Evolutionary conservation across 169 alveolate genomes (phyloP).

Genomic region (Babesia bigemina): DNA sequence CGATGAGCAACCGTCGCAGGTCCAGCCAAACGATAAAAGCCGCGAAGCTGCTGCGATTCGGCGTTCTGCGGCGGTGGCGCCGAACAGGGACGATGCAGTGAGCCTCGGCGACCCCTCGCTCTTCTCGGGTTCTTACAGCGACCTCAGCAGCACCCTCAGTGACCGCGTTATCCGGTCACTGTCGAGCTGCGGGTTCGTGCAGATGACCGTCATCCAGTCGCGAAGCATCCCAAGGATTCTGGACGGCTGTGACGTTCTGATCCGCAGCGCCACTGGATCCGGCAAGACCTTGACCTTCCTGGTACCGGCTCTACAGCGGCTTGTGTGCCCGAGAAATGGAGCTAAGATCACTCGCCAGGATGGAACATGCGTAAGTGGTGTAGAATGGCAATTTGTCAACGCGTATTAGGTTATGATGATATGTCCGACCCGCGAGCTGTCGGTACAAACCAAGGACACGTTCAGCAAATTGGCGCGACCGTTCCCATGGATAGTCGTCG

Average conservation of each 20-base stretch:
- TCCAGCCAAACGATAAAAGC: not conserved
- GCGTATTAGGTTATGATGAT: conserved; percentile 65
- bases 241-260: conserved; percentile 94
- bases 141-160: conserved; percentile 18
- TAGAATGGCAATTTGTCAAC: not conserved
- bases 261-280: conserved; percentile 97
- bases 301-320: conserved; percentile 95
- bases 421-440: conserved; percentile 84
- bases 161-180: conserved; percentile 56
- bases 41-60: not conserved
- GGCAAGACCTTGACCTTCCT: conserved; percentile 98
- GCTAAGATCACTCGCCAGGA: conserved; percentile 54
- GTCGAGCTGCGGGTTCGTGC: conserved; percentile 71
- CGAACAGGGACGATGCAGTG: conserved; percentile 27
- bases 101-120: conserved; percentile 45
- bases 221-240: conserved; percentile 94
- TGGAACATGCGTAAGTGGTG: conserved; percentile 51
- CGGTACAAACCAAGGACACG: conserved; percentile 73
- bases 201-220: conserved; percentile 93
- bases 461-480: conserved; percentile 69
- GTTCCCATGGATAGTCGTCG: conserved; percentile 83
- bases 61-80: not conserved
- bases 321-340: conserved; percentile 75
- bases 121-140: conserved; percentile 32
- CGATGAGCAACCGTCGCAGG: not conserved